Conservation (phyloP, 2,329 filamentous ascomycete genomes). For the Alternaria sp. region DNA sequence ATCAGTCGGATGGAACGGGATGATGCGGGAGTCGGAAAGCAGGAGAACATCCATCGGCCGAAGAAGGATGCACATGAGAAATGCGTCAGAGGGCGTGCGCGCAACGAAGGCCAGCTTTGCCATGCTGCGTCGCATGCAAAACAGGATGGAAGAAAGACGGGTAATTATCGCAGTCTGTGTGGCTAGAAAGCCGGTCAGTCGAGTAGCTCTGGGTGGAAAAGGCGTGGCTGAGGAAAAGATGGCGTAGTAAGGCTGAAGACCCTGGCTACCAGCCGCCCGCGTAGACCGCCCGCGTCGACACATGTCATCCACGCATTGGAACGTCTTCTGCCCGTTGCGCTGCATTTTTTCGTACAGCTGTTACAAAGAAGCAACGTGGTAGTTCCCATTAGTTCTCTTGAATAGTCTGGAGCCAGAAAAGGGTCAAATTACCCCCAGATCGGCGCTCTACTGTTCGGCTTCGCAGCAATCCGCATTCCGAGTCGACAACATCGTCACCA, state of each 20-base stretch:
- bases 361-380: not conserved
- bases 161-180: not conserved
- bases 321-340: not conserved
- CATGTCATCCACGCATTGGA: constrained; percentile 4
- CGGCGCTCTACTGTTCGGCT: not conserved
- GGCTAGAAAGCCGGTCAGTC: not conserved
- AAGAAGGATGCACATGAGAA: not conserved
- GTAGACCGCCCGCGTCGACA: constrained; percentile 3
- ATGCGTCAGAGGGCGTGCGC: not conserved
- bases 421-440: not conserved
- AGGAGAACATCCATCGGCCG: not conserved
- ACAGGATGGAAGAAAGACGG: not conserved
- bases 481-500: not conserved
- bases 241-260: constrained; percentile 13
- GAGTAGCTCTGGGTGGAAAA: not conserved
- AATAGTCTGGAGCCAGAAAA: not conserved
- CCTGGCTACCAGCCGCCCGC: constrained; percentile 13
- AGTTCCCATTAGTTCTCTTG: not conserved
- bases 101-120: not conserved
- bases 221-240: constrained; percentile 11
- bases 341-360: not conserved
- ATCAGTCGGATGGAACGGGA: not conserved
- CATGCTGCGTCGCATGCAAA: not conserved
- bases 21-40: not conserved
- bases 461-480: constrained; percentile 3